A percentile compares a stretch with the other conserved stretches of the same genome.
These are phyloP conservation scores for Sporothrix phasma DNA, from an alignment of 2,329 filamentous ascomycete species.

Conservation along the genomic window DNA sequence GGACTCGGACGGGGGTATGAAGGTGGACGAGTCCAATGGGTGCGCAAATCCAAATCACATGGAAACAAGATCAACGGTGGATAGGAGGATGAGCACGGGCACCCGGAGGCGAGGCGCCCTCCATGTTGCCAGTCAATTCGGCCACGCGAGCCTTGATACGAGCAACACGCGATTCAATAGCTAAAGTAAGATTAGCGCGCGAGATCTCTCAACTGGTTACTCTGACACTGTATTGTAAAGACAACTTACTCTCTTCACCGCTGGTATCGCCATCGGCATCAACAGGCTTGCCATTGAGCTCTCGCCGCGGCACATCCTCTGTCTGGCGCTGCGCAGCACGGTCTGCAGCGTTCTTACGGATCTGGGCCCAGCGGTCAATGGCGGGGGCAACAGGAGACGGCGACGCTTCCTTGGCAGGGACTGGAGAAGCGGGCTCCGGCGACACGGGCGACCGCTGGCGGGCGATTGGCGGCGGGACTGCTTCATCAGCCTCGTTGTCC, in stretches of 20 bases:
- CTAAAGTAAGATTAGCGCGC: slow-evolving; percentile 37
- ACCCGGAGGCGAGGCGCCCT: slow-evolving; percentile 38
- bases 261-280: slow-evolving; percentile 80
- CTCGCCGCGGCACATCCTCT: slow-evolving; percentile 53
- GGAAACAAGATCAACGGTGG: background rate
- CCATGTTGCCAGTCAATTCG: slow-evolving; percentile 80
- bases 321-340: slow-evolving; percentile 56
- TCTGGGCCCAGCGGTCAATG: slow-evolving; percentile 88
- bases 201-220: background rate
- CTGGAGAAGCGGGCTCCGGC: background rate
- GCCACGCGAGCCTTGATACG: slow-evolving; percentile 97
- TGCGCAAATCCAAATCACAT: background rate
- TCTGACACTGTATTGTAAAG: too few relatives aligned
- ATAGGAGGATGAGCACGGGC: slow-evolving; percentile 27
- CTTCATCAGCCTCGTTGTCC: slow-evolving; percentile 40
- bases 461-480: slow-evolving; percentile 42
- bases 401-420: background rate
- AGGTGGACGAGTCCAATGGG: background rate
- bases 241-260: slow-evolving; percentile 78
- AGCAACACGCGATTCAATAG: slow-evolving; percentile 91
- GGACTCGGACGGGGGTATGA: background rate
- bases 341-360: slow-evolving; percentile 86
- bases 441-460: slow-evolving; percentile 27
- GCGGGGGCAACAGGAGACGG: slow-evolving; percentile 23
- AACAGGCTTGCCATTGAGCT: slow-evolving; percentile 45